Evolutionary conservation across 257 asterid genomes (phyloP).

Genomic region (Ehretia macrophylla): DNA sequence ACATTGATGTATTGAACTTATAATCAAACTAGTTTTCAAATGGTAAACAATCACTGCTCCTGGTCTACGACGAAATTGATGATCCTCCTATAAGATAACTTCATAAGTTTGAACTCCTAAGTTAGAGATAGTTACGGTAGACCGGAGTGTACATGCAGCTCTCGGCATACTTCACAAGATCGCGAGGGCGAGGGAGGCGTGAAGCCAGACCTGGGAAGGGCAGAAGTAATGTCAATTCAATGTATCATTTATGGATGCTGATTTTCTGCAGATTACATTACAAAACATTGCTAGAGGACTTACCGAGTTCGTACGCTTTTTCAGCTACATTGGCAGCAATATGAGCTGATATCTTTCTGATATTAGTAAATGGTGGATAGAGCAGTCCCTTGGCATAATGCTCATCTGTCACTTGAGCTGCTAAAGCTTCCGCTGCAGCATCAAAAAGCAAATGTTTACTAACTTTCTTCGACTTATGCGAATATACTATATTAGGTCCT

Average conservation of each 20-base stretch:
- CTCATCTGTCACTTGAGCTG: constrained; percentile 64
- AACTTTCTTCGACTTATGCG: not conserved
- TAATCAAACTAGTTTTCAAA: not conserved
- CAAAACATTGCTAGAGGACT: constrained; percentile 13
- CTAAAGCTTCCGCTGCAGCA: constrained; percentile 77
- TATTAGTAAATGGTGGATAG: constrained; percentile 78
- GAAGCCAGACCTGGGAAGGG: constrained; percentile 71
- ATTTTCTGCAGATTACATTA: too few relatives aligned
- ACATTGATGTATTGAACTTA: not conserved
- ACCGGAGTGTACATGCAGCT: constrained; percentile 93
- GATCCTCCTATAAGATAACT: constrained; percentile 7
- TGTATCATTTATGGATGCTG: not conserved
- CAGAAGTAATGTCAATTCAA: constrained; percentile 1
- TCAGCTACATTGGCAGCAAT: constrained; percentile 94
- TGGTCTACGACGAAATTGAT: not conserved
- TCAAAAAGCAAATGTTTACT: too few relatives aligned
- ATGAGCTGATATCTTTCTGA: constrained; percentile 79
- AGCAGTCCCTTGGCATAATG: constrained; percentile 69
- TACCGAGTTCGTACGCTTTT: constrained; percentile 90
- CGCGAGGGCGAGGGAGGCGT: constrained; percentile 75
- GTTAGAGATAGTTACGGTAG: constrained; percentile 65
- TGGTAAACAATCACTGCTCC: not conserved
- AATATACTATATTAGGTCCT: too few relatives aligned
- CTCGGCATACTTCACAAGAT: constrained; percentile 74
- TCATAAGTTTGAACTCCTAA: not conserved